Evolutionary conservation across 2,329 filamentous ascomycete species (phyloP).

Genomic region (Phialophora macrospora): DNA sequence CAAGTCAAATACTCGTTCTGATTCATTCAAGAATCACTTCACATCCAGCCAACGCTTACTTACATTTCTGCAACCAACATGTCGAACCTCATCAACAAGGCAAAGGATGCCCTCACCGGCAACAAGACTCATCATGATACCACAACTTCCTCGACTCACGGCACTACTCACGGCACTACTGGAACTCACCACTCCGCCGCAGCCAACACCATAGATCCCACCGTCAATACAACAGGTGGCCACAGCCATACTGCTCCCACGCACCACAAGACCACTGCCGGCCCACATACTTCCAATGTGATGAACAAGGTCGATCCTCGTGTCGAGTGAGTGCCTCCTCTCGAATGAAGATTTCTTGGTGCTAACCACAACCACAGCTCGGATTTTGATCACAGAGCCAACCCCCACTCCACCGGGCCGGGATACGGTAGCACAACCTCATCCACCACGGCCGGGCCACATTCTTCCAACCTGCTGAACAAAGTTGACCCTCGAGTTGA

Average conservation of each 20-base stretch:
- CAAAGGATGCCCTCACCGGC: constrained; percentile 53
- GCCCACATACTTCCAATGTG: constrained; percentile 47
- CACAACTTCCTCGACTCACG: constrained; percentile 29
- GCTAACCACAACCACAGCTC: constrained; percentile 25
- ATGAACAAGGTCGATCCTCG: constrained; percentile 50
- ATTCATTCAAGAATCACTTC: not conserved
- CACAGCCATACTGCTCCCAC: not conserved
- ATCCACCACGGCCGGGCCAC: not conserved
- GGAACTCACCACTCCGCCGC: constrained; percentile 53
- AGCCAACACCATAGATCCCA: constrained; percentile 49
- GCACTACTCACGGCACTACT: constrained; percentile 35
- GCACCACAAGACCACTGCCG: constrained; percentile 39
- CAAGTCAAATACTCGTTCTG: not conserved
- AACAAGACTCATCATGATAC: constrained; percentile 37
- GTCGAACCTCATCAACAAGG: constrained; percentile 54
- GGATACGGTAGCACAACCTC: not conserved
- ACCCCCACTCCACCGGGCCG: constrained; percentile 23
- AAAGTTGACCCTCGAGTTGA: not conserved
- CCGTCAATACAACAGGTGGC: constrained; percentile 32
- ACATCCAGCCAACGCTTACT: not conserved
- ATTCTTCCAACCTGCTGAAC: not conserved
- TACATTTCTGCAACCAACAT: constrained; percentile 44
- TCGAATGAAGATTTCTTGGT: not conserved
- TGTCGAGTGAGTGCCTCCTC: constrained; percentile 33
- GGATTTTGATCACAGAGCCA: constrained; percentile 37